Evolutionary conservation across 2,329 filamentous ascomycete genomes (phyloP).

Genomic region (Fusarium nematophilum): DNA sequence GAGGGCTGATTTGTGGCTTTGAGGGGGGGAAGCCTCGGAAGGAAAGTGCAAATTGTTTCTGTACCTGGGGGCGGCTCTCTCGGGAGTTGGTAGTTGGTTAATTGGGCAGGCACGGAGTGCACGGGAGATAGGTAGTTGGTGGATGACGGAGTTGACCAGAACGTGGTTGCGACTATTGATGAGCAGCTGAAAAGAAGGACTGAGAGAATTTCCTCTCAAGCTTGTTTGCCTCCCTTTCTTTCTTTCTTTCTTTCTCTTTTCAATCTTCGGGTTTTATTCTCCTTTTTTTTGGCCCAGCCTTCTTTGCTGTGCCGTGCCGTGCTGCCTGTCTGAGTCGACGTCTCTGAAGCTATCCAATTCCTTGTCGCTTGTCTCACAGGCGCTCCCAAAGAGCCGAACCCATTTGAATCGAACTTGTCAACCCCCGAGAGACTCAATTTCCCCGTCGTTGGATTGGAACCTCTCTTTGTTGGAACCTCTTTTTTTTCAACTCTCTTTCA

Average conservation of each 20-base stretch:
- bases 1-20: too few relatives aligned
- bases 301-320: too few relatives aligned
- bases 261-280: not conserved
- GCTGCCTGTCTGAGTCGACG: not conserved
- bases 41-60: too few relatives aligned
- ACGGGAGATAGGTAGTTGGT: not conserved
- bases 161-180: not conserved
- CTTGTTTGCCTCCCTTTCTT: not conserved
- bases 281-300: too few relatives aligned
- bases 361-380: not conserved
- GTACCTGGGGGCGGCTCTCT: too few relatives aligned
- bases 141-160: not conserved
- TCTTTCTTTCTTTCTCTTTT: not conserved
- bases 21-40: too few relatives aligned
- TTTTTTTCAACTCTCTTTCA: too few relatives aligned
- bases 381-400: conserved; percentile 3
- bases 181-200: too few relatives aligned
- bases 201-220: not conserved
- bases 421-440: conserved; percentile 4
- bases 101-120: too few relatives aligned
- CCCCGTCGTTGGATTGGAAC: conserved; percentile 1
- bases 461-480: not conserved
- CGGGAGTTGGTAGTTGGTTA: not conserved
- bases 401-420: conserved; percentile 6
- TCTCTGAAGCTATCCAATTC: not conserved